Base-by-base conservation (phyloP, 1,284 basidiomycete species). In the Mycena sp. region DNA sequence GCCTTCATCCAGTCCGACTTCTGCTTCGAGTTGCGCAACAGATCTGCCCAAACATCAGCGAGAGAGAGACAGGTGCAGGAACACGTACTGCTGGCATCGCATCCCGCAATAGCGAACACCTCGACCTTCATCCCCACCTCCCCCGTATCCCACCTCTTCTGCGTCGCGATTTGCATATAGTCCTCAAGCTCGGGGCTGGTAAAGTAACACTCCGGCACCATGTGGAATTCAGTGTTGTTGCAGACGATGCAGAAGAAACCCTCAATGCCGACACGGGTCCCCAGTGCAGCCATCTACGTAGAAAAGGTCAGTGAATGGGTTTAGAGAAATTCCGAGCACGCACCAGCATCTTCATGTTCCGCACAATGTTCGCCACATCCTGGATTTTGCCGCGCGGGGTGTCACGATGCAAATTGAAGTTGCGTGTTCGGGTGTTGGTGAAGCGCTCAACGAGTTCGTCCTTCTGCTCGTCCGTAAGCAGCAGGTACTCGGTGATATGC, bases 241-340 rank as follows among this genome's bases (percentile, higher is more conserved):
- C 61, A 37, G 4, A 63, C 61, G 12, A 63, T 44, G 50, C 54
- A 52, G 21, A 63, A 63, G 29, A 63, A 56, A 3, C 53, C 61
- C 14, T 57, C 61, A 14, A 63, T 30, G 1, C 61, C 61, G 7
- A 58, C 43, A 16, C 61, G 48, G 5, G 32, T 6, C 6, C 32
- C 38, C 9, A 61, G 29, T 2, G 43, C 51, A 6, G 25, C 3
- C 1, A 61, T 14, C 58, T 61, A 14, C 32, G 14, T n/a, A 16
- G 7, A 12, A 43, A 14, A 23, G 23, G 4, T 11, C 2, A 11
- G 28, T 28, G 7, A 0, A 43, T 30, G 6, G 9, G 14, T 14
- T 11, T n/a, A 56, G 28, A 37, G 6, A 17, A 6, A 14, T 9
- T 19, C 4, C 19, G n/a, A 25, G 12, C 6, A 35, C 50, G 3